Evolutionary conservation across 345 rosid species (phyloP).

Genomic region (Populus tremula): DNA sequence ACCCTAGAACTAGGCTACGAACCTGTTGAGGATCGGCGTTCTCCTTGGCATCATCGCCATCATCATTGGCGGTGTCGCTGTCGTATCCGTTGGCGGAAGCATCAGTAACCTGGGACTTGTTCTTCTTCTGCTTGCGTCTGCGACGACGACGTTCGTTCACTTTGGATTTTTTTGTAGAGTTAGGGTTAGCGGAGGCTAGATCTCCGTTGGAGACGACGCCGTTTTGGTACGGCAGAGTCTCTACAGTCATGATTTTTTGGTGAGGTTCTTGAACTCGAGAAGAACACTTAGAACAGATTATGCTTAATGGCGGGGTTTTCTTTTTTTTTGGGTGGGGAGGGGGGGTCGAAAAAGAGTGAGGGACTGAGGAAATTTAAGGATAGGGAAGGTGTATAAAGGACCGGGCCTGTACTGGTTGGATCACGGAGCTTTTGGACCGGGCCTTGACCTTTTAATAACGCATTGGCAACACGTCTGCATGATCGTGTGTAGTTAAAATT

Average conservation of each 20-base stretch:
- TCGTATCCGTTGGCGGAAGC: constrained; percentile 22
- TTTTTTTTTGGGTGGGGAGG: no score
- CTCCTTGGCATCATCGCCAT: constrained; percentile 46
- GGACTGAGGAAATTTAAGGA: background rate
- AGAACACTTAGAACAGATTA: background rate
- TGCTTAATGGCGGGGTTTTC: background rate
- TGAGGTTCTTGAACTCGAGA: background rate
- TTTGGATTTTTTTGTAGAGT: constrained; percentile 49
- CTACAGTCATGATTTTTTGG: constrained; percentile 45
- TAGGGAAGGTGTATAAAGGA: background rate
- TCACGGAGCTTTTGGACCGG: background rate
- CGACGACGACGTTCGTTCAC: constrained; percentile 95
- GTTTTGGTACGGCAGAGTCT: constrained; percentile 41
- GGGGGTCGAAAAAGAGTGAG: background rate
- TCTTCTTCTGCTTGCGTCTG: constrained; percentile 98
- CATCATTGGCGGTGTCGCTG: constrained; percentile 30
- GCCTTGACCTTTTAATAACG: background rate
- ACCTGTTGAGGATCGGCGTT: constrained; percentile 52
- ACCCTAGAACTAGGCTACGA: background rate
- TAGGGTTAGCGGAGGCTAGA: constrained; percentile 31
- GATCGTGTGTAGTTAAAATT: no score
- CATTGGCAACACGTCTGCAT: background rate
- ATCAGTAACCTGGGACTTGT: constrained; percentile 25
- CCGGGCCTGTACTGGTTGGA: background rate
- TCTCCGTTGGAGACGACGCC: constrained; percentile 53